Conservation (phyloP, 2,329 filamentous ascomycete species). For the Sporothrix dimorphospora region DNA sequence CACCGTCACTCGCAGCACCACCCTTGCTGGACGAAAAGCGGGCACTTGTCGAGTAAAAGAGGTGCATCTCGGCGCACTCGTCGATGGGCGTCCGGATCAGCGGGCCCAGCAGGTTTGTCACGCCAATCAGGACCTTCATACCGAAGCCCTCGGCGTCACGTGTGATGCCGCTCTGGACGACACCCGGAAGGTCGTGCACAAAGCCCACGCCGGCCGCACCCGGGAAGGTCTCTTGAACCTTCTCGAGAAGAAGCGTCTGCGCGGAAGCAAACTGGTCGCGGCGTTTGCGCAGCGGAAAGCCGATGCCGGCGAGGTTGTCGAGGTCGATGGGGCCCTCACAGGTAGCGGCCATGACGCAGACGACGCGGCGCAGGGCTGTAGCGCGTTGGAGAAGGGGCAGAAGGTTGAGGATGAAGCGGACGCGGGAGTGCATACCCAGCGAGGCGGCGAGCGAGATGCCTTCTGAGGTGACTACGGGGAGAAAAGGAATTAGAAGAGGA, state of each 20-base stretch:
- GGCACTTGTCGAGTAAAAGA: constrained; percentile 45
- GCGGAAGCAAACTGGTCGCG: constrained; percentile 54
- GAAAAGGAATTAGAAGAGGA: not conserved
- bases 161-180: constrained; percentile 40
- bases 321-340: constrained; percentile 47
- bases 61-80: constrained; percentile 45
- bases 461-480: constrained; percentile 57
- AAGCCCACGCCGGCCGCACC: constrained; percentile 49
- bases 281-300: constrained; percentile 44
- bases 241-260: constrained; percentile 53
- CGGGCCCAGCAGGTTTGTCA: constrained; percentile 25
- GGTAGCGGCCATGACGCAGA: constrained; percentile 58
- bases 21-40: constrained; percentile 37
- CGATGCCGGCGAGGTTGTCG: constrained; percentile 41
- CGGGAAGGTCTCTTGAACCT: constrained; percentile 45
- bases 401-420: constrained; percentile 60
- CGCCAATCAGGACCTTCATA: constrained; percentile 22
- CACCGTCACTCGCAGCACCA: constrained; percentile 28
- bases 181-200: constrained; percentile 46
- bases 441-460: constrained; percentile 56
- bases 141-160: constrained; percentile 27
- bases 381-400: constrained; percentile 58
- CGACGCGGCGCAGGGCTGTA: constrained; percentile 52
- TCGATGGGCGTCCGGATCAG: constrained; percentile 33
- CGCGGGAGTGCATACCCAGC: constrained; percentile 60